Conservation (phyloP, 1,284 basidiomycete species). For the Paramarasmius palmivorus region DNA sequence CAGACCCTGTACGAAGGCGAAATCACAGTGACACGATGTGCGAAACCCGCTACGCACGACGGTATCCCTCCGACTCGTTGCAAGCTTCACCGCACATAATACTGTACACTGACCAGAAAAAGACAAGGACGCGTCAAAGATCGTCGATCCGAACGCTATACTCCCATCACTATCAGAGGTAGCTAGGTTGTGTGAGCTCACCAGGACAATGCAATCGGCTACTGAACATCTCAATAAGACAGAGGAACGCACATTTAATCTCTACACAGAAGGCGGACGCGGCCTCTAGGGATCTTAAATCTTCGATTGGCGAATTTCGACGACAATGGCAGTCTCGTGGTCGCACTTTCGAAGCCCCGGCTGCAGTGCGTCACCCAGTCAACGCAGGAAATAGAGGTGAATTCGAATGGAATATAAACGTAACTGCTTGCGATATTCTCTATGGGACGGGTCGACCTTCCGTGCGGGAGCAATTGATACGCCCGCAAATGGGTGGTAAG, state of each 20-base stretch:
- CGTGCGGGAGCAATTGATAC: no score
- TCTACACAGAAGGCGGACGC: no score
- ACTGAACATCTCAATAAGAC: no score
- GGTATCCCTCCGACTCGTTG: conserved; percentile 21
- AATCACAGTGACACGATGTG: conserved; percentile 27
- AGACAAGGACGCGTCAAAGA: conserved; percentile 30
- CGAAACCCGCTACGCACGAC: conserved; percentile 21
- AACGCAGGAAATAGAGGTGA: conserved; percentile 2
- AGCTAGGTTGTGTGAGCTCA: no score
- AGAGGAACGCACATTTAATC: no score
- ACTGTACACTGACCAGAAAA: conserved; percentile 23
- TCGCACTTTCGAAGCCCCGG: conserved; percentile 29
- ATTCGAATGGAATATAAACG: conserved; percentile 21
- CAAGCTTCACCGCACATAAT: conserved; percentile 27
- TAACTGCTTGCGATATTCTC: no score
- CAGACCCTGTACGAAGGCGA: conserved; percentile 24
- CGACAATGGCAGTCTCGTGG: conserved; percentile 15
- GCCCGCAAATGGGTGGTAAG: no score
- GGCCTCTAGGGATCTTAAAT: no score
- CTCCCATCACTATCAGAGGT: conserved; percentile 22
- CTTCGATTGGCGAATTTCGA: conserved; percentile 19
- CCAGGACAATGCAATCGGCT: no score
- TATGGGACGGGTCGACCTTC: no score
- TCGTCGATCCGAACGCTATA: conserved; percentile 22
- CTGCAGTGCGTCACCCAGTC: background rate